These are phyloP conservation scores for Trichoderma oligosporum DNA, from an alignment of 2,329 filamentous ascomycete species.

Conservation along the genomic window DNA sequence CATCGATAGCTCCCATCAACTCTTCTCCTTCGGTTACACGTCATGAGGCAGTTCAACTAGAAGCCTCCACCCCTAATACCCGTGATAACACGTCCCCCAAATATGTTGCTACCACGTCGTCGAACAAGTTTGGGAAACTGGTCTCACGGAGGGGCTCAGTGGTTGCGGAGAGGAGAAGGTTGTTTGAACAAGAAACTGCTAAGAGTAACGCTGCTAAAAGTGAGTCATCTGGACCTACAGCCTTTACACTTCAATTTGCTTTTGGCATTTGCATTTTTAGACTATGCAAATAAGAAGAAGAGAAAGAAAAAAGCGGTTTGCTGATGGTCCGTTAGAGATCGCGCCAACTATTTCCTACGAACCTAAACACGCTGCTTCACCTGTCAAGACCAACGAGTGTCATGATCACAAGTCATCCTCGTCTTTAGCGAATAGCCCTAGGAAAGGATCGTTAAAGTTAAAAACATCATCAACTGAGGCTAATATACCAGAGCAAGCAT, in stretches of 20 bases:
- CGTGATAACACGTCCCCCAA: neutral
- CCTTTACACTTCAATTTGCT: too few species aligned
- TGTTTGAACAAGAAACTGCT: slow-evolving; percentile 24
- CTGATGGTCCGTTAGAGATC: neutral
- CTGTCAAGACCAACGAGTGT: neutral
- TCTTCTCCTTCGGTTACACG: neutral
- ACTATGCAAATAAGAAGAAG: too few species aligned
- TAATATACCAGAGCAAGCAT: neutral
- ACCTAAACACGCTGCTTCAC: neutral
- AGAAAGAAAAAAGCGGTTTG: too few species aligned
- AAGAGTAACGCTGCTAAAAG: neutral
- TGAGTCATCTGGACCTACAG: neutral
- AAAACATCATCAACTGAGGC: neutral
- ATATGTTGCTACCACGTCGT: neutral
- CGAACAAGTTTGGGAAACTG: neutral
- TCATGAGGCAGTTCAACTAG: neutral
- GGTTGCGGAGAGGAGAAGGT: slow-evolving; percentile 26
- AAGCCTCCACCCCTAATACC: neutral
- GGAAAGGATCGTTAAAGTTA: neutral
- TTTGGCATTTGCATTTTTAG: too few species aligned
- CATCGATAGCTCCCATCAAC: neutral
- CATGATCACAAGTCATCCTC: neutral
- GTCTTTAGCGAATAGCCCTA: neutral
- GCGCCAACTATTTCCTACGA: neutral
- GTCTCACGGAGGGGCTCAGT: slow-evolving; percentile 13